A percentile compares a stretch with the other conserved stretches of the same genome.
These are phyloP conservation scores for Aspergillus incahuasiensis DNA, from an alignment of 495 filamentous ascomycete species.

Conservation along the genomic window DNA sequence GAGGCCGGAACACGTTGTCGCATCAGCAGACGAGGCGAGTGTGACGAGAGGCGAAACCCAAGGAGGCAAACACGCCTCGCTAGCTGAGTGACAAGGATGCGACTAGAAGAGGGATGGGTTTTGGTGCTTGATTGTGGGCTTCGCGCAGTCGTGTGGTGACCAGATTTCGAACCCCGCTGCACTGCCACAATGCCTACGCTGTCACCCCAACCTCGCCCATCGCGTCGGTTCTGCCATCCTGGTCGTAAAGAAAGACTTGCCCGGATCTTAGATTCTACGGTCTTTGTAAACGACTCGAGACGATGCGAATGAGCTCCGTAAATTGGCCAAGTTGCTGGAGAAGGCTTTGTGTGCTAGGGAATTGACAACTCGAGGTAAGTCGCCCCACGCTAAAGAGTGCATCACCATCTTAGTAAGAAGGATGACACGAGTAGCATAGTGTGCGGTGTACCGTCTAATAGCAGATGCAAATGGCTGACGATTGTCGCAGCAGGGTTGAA, in stretches of 20 bases:
- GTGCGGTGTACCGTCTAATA: too few species aligned
- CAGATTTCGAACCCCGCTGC: not conserved
- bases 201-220: not conserved
- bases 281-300: not conserved
- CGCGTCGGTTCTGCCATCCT: not conserved
- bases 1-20: not conserved
- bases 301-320: not conserved
- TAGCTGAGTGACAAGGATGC: not conserved
- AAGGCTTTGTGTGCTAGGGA: not conserved
- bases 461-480: not conserved
- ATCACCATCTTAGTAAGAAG: not conserved
- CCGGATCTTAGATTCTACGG: not conserved
- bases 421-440: too few species aligned
- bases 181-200: slow-evolving; percentile 1
- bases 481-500: not conserved
- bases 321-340: not conserved
- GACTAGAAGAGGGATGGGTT: not conserved
- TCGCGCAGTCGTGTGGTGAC: not conserved
- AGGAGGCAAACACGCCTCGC: not conserved
- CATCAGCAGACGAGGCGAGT: slow-evolving; percentile 4
- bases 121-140: not conserved
- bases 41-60: not conserved
- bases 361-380: not conserved
- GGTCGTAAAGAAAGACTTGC: not conserved
- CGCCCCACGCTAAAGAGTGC: too few species aligned